Evolutionary conservation across 2,329 filamentous ascomycete species (phyloP).

Genomic region (Penicillium janthinellum): DNA sequence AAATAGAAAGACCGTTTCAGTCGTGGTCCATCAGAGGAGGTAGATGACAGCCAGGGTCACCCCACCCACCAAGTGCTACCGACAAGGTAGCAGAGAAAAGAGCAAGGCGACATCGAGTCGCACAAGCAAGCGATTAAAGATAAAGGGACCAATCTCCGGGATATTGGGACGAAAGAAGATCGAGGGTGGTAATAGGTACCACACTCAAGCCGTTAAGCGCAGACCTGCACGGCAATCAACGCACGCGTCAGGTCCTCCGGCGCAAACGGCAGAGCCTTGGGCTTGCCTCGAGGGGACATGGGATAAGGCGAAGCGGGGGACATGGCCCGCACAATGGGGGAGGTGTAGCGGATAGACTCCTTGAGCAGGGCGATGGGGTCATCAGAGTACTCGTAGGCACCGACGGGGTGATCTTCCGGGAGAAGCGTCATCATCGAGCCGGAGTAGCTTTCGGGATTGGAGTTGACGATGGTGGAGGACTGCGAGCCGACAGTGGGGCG

Average conservation of each 20-base stretch:
- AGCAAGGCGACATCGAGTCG: constrained; percentile 18
- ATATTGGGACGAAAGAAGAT: constrained; percentile 9
- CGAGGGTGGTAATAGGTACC: not conserved
- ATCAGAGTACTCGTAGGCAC: constrained; percentile 23
- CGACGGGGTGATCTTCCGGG: constrained; percentile 23
- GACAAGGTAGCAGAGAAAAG: not conserved
- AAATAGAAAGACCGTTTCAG: not conserved
- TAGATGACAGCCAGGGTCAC: not conserved
- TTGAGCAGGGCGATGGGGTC: constrained; percentile 36
- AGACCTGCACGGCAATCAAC: constrained; percentile 41
- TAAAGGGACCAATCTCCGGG: constrained; percentile 24
- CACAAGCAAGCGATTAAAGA: constrained; percentile 1
- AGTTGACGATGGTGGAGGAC: constrained; percentile 40
- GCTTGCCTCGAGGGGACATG: constrained; percentile 29
- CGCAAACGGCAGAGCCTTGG: constrained; percentile 34
- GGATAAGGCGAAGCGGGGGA: constrained; percentile 25
- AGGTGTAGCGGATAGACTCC: constrained; percentile 36
- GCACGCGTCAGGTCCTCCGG: constrained; percentile 41
- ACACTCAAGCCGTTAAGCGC: constrained; percentile 18
- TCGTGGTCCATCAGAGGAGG: not conserved
- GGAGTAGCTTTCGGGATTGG: constrained; percentile 37
- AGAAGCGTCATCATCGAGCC: constrained; percentile 40
- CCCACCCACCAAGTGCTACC: not conserved
- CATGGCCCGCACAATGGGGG: constrained; percentile 33
- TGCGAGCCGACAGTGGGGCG: constrained; percentile 36